phyloP scores from a whole-genome alignment of 2,329 filamentous ascomycete genomes.

The Diaporthe sp. region DNA sequence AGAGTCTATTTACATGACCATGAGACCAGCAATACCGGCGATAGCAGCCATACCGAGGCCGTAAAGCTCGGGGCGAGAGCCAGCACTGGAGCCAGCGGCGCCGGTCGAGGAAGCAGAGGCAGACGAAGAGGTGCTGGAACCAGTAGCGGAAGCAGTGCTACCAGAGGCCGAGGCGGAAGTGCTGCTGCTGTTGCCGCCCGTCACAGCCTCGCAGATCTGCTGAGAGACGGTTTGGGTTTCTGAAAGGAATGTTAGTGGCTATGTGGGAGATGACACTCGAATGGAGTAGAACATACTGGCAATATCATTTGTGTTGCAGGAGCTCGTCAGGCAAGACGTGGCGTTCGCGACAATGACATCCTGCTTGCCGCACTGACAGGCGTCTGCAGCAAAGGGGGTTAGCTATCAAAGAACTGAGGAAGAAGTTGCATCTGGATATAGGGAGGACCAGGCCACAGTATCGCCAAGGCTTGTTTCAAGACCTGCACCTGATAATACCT shows the following conservation, averaged over 20 bases:
- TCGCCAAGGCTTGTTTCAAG: too few relatives aligned
- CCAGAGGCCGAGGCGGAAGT: conserved; percentile 13
- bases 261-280: too few relatives aligned
- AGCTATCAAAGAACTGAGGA: too few relatives aligned
- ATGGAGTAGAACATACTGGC: conserved; percentile 25
- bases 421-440: too few relatives aligned
- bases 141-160: conserved; percentile 3
- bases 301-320: conserved; percentile 39
- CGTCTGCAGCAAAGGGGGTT: not conserved
- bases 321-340: conserved; percentile 26
- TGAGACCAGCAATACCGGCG: conserved; percentile 34
- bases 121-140: conserved; percentile 12
- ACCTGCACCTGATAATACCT: too few relatives aligned
- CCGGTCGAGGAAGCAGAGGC: conserved; percentile 31
- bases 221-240: conserved; percentile 34
- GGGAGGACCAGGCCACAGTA: too few relatives aligned
- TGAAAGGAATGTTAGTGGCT: conserved; percentile 15
- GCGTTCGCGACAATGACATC: conserved; percentile 29
- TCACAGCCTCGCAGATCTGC: conserved; percentile 38
- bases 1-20: conserved; percentile 22
- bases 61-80: conserved; percentile 35
- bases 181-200: conserved; percentile 24
- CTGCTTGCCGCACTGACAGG: conserved; percentile 38
- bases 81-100: conserved; percentile 30
- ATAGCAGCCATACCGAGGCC: conserved; percentile 39